Base-by-base conservation (phyloP, 495 filamentous ascomycete genomes). In the Podospora appendiculata region DNA sequence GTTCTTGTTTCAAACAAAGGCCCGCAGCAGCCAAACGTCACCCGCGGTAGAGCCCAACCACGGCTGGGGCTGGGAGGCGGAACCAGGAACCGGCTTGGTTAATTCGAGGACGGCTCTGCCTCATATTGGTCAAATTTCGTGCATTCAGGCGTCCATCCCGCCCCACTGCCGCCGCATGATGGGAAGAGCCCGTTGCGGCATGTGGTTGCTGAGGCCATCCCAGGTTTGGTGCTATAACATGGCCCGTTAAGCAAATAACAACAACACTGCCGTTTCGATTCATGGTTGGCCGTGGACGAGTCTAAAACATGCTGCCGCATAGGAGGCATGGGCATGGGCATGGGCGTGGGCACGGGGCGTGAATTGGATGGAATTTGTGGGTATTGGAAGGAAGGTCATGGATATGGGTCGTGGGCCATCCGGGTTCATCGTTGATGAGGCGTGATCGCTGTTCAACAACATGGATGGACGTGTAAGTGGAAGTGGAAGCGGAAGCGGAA, bases 271-370 rank as follows among this genome's bases (percentile, higher is more conserved):
- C 7, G 13, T 38, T 13, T 10, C 36, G 36, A 13, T 13, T 38
- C 13, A 8, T 38, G 36, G 3, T 38, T 38, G 36, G 36, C 36
- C 13, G 25, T 46, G 48, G 50, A 39, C 36, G 36, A 38, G 36
- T 38, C 36, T 38, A 10, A 38, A 38, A 38, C 36, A 25, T 25
- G 25, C 25, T 25, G 25, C 25, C 25, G 25, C 25, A 25, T 25
- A 25, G 5, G 25, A 25, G 25, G 25, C 25, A 48, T 18, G 46
- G 17, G 25, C 35, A 35, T 32, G 16, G 25, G 5, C 25, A 25
- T 25, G 44, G 34, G 56, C 54, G 13, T 56, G 44, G 40, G 32
- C 35, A 12, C 53, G 52, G n/a, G 19, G 36, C 41, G 6, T 53
- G 41, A 18, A 66, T 14, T 44, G 13, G 45, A 11, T 7, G 14